Conservation (phyloP, 2,329 filamentous ascomycete genomes). For the Dothiorella sarmentorum region DNA sequence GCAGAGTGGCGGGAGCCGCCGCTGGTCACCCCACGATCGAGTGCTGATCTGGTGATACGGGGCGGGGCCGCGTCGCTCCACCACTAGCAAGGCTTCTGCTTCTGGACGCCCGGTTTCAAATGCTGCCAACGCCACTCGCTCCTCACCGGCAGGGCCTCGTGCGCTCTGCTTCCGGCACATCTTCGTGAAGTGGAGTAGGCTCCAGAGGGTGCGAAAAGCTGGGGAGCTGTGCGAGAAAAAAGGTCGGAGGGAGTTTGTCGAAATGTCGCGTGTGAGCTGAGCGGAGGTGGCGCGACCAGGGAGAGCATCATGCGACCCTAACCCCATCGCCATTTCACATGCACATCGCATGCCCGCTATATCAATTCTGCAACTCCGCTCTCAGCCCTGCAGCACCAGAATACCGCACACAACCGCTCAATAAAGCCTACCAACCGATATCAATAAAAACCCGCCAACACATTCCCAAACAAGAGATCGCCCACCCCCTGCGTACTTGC, state of each 20-base stretch:
- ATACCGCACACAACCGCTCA: background rate
- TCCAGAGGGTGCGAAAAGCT: background rate
- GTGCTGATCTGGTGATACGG: slow-evolving; percentile 15
- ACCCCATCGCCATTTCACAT: slow-evolving; percentile 2
- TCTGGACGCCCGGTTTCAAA: too few relatives aligned
- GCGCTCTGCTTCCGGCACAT: background rate
- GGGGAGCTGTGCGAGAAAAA: background rate
- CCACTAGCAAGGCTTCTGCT: background rate
- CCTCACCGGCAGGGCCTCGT: background rate
- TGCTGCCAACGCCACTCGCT: background rate
- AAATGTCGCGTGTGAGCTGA: slow-evolving; percentile 1
- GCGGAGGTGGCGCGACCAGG: slow-evolving; percentile 7
- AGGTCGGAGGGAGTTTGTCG: background rate
- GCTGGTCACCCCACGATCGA: slow-evolving; percentile 9
- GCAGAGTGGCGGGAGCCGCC: slow-evolving; percentile 12
- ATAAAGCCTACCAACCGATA: background rate
- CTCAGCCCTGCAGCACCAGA: background rate
- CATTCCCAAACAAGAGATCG: background rate
- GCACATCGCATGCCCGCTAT: background rate
- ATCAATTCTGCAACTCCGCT: background rate
- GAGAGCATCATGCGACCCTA: slow-evolving; percentile 7
- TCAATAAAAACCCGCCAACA: background rate
- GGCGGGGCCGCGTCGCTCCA: slow-evolving; percentile 9
- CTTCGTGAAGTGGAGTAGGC: background rate
- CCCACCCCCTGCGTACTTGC: background rate